Evolutionary conservation across 148 eudicot genomes (phyloP).

Genomic region (Persicaria tinctoria): DNA sequence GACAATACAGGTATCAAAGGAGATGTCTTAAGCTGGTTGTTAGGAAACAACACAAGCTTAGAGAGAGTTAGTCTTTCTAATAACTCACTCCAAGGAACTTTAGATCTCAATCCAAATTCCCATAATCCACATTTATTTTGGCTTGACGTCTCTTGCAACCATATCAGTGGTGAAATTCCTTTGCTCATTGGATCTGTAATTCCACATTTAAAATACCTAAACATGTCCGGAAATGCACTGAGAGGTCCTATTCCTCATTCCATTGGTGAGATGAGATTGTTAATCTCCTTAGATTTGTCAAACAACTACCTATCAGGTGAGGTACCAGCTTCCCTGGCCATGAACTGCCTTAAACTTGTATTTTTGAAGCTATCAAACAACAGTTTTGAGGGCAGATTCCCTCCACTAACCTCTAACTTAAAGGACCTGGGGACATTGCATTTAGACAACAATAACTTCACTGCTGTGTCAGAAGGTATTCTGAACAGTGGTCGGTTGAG

Average conservation of each 20-base stretch:
- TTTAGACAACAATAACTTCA: slow-evolving; percentile 3
- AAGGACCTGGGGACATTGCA: background rate
- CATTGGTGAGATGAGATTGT: slow-evolving; percentile 7
- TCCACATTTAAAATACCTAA: background rate
- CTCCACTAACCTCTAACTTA: slow-evolving; percentile 4
- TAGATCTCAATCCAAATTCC: background rate
- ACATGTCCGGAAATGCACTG: slow-evolving; percentile 2
- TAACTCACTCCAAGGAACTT: slow-evolving; percentile 2
- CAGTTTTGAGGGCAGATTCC: background rate
- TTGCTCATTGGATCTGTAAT: background rate
- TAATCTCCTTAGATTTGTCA: slow-evolving; percentile 11
- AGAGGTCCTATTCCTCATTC: slow-evolving; percentile 1
- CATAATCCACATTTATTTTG: background rate
- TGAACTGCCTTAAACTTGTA: too few species aligned
- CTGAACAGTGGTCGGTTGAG: background rate
- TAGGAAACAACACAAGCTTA: slow-evolving; percentile 6
- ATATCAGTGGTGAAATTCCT: slow-evolving; percentile 1
- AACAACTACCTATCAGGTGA: slow-evolving; percentile 11
- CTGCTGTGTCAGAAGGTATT: background rate
- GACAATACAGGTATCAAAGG: background rate
- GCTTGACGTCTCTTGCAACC: slow-evolving; percentile 1
- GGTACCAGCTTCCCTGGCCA: slow-evolving; percentile 15
- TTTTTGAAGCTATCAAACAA: slow-evolving; percentile 6
- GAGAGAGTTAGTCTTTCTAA: background rate
- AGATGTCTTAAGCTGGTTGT: background rate